Evolutionary conservation across 139 green algal genomes (phyloP).

Genomic region (Auxenochlorella protothecoides): DNA sequence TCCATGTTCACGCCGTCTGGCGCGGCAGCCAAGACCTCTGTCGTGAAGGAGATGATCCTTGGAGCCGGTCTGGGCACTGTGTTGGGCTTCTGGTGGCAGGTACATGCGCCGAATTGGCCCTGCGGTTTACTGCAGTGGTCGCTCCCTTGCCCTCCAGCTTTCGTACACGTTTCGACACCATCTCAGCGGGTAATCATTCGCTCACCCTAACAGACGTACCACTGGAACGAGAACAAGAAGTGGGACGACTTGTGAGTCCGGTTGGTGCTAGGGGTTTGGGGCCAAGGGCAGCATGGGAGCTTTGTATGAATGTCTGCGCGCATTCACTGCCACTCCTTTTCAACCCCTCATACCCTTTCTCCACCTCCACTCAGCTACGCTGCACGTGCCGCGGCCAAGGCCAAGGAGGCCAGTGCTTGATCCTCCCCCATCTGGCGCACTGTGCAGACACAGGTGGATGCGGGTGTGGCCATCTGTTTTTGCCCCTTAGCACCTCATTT

Average conservation of each 20-base stretch:
- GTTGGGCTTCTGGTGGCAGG: conserved; percentile 5
- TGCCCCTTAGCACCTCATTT: too few species aligned
- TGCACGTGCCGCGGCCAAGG: neutral
- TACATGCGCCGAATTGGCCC: neutral
- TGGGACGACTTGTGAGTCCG: conserved; percentile 3
- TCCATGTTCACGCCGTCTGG: neutral
- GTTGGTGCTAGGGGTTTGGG: neutral
- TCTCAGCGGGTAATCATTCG: neutral
- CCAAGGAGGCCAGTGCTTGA: neutral
- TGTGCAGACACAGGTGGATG: too few species aligned
- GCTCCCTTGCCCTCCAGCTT: neutral
- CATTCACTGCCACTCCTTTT: neutral
- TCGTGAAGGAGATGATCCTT: neutral
- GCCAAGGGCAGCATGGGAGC: neutral
- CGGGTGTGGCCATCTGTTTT: too few species aligned
- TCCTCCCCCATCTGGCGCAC: neutral
- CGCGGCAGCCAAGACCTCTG: neutral
- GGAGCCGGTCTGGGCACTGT: neutral
- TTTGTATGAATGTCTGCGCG: neutral
- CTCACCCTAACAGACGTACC: conserved; percentile 9
- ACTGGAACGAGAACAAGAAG: conserved; percentile 11
- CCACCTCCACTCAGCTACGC: neutral
- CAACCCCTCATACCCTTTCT: too few species aligned
- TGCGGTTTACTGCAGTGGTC: neutral
- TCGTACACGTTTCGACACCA: neutral